Evolutionary conservation across 495 filamentous ascomycete species (phyloP), one percentile per base, ranked within the genome.

Genomic region (Aspergillus egyptiacus): DNA sequence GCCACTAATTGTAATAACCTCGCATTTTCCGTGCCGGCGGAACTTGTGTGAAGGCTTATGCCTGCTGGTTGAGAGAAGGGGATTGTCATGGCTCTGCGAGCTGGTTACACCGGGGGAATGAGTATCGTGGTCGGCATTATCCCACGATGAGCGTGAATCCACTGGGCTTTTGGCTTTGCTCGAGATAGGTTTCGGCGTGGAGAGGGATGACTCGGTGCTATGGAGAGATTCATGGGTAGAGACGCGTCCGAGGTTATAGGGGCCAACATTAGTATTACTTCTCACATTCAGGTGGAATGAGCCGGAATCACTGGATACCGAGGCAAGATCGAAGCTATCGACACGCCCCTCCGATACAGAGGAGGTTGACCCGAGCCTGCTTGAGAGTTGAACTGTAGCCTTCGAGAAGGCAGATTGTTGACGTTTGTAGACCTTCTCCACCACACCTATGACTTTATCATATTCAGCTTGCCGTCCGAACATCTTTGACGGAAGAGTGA

Each of bases 1-100:
- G 7, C 88, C 90, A 41, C 80, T 79, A 28, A 96, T 82, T 13
- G 81, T 78, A 37, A 94, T 79, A 17, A 96, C 78, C 57, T 95
- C 89, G 56, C 84, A 89, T 17, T 81, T 75, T 6, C 81, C 84
- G 46, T 76, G 78, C 36, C 80, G 75, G 37, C 83, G 79, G 47
- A 81, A 71, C 54, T 84, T 90, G 25, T 78, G 64, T 13, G 58
- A 61, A 39, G 61, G 53, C 47, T 73, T 75, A 5, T 70, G 56
- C 48, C 75, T 70, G 27, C 27, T 55, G n/a, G 65, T 24, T 6
- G 66, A 55, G 44, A 50, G 56, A 20, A 66, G 47, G 13, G 67
- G 56, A 23, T 72, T 70, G 2, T 52, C 42, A 39, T 66, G 66
- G 22, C 58, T 64, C 30, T 58, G 61, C n/a, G 51, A 47, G 47